Evolutionary conservation across 2,329 filamentous ascomycete genomes (phyloP).

Genomic region (Ceratocystiopsis minuta): DNA sequence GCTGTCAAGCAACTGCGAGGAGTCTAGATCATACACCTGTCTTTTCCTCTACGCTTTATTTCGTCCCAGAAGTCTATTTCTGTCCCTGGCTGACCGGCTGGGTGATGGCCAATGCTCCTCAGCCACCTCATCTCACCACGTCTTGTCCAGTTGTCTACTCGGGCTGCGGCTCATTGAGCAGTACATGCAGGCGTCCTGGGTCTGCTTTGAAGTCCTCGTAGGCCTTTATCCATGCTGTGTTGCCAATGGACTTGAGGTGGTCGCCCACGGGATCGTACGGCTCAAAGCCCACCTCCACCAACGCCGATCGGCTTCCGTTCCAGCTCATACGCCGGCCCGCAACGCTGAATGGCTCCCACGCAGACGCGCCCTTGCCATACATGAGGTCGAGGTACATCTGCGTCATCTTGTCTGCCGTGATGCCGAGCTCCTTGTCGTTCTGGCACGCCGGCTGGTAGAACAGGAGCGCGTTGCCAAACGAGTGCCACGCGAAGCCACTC

Average conservation of each 20-base stretch:
- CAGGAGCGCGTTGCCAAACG: conserved; percentile 4
- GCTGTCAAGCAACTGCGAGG: too few relatives aligned
- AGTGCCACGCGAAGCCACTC: conserved; percentile 4
- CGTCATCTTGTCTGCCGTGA: conserved; percentile 1
- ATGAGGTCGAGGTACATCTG: neutral
- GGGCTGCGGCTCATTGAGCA: too few relatives aligned
- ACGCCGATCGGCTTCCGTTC: neutral
- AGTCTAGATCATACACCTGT: too few relatives aligned
- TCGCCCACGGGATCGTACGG: conserved; percentile 1
- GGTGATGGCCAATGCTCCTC: too few relatives aligned
- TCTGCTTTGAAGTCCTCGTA: neutral
- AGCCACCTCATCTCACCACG: too few relatives aligned
- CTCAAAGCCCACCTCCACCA: neutral
- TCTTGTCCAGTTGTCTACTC: too few relatives aligned
- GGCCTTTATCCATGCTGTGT: neutral
- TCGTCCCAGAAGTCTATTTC: too few relatives aligned
- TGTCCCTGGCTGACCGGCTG: too few relatives aligned
- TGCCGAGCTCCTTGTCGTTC: neutral
- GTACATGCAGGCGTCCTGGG: neutral
- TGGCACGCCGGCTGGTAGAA: conserved; percentile 5
- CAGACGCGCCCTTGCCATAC: neutral
- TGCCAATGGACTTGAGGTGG: neutral
- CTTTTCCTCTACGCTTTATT: too few relatives aligned
- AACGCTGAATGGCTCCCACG: neutral
- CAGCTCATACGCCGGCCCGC: conserved; percentile 1